A percentile compares a stretch with the other conserved stretches of the same genome.
These are phyloP conservation scores for Corynespora cassiicola DNA, from an alignment of 2,329 filamentous ascomycete species.

Conservation along the genomic window DNA sequence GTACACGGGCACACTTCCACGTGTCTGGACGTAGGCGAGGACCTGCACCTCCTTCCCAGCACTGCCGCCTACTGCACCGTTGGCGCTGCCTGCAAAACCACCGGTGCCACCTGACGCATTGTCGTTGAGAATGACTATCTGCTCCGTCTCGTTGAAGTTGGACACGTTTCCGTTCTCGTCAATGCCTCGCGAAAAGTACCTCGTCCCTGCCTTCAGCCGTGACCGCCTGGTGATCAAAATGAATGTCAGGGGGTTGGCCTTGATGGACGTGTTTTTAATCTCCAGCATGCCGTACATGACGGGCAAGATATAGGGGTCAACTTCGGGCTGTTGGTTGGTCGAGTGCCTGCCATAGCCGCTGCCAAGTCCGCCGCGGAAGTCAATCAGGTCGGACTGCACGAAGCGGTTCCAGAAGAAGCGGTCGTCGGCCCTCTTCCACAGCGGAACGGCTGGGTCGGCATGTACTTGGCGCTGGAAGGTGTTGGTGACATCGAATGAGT, in stretches of 20 bases:
- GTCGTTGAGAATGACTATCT: conserved; percentile 89
- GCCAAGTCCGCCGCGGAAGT: conserved; percentile 73
- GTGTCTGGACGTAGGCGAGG: conserved; percentile 92
- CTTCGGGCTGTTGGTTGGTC: conserved; percentile 72
- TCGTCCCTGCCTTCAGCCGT: conserved; percentile 84
- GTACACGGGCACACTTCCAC: conserved; percentile 93
- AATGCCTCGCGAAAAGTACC: conserved; percentile 93
- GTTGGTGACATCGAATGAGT: conserved; percentile 95
- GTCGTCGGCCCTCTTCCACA: conserved; percentile 94
- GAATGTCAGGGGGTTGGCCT: conserved; percentile 82
- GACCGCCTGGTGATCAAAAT: conserved; percentile 88
- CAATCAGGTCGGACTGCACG: conserved; percentile 87
- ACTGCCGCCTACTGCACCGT: conserved; percentile 63
- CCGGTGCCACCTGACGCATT: conserved; percentile 71
- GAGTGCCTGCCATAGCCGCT: conserved; percentile 63
- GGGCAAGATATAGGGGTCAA: conserved; percentile 91
- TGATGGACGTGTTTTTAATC: conserved; percentile 85
- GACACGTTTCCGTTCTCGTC: conserved; percentile 95
- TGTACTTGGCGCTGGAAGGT: conserved; percentile 93
- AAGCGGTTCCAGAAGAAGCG: conserved; percentile 99
- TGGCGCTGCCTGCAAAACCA: conserved; percentile 81
- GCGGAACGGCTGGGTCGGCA: conserved; percentile 70
- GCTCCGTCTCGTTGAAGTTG: conserved; percentile 99
- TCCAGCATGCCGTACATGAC: conserved; percentile 97
- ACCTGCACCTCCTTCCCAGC: conserved; percentile 81